Conservation (phyloP, 2,329 filamentous ascomycete genomes). For the Macroventuria anomochaeta region DNA sequence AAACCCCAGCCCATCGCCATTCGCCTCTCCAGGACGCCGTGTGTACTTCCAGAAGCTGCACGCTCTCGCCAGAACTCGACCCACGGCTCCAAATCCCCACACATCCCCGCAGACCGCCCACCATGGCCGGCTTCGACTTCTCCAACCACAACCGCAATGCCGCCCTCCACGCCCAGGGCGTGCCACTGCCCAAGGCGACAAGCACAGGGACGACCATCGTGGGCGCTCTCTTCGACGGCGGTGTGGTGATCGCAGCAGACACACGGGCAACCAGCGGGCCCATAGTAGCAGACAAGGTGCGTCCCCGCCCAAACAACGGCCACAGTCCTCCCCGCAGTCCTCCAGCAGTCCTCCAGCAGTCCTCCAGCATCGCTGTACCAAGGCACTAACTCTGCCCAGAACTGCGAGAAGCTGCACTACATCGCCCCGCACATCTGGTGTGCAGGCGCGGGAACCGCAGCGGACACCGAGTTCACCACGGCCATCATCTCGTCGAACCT, state of each 20-base stretch:
- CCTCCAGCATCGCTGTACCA: no score
- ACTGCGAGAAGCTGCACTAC: slow-evolving; percentile 99
- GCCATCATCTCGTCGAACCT: slow-evolving; percentile 98
- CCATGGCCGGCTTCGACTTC: slow-evolving; percentile 82
- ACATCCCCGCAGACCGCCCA: slow-evolving; percentile 41
- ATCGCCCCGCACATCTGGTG: slow-evolving; percentile 99
- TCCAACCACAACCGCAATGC: slow-evolving; percentile 99
- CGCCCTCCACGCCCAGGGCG: slow-evolving; percentile 90
- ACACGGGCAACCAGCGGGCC: slow-evolving; percentile 96
- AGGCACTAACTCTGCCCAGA: slow-evolving; percentile 60
- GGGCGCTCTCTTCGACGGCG: slow-evolving; percentile 93
- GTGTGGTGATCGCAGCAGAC: slow-evolving; percentile 98
- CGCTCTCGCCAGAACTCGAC: no score
- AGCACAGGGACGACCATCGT: slow-evolving; percentile 99
- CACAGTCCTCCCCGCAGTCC: no score
- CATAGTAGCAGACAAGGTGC: slow-evolving; percentile 96
- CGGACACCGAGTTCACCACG: slow-evolving; percentile 98
- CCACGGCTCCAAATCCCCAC: not conserved
- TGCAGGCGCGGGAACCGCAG: slow-evolving; percentile 94
- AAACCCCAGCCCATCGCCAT: not conserved
- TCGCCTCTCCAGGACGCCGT: not conserved
- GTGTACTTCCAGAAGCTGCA: not conserved
- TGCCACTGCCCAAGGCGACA: slow-evolving; percentile 95
- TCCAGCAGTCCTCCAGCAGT: no score
- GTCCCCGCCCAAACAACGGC: not conserved